phyloP scores from a whole-genome alignment of 345 rosid genomes.

The Eucalyptus tenuipes region DNA sequence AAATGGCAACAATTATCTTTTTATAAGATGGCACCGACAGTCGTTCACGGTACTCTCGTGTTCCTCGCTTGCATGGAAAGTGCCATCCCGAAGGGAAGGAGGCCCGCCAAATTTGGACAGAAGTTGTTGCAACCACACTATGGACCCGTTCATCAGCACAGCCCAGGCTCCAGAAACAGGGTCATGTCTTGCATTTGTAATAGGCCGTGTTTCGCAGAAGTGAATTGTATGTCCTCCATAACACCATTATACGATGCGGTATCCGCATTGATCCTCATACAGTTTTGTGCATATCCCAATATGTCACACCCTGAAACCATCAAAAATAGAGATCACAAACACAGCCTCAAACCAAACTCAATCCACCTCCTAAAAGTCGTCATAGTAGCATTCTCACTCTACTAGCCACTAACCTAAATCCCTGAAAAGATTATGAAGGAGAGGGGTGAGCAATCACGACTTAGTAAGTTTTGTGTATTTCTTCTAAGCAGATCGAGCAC shows the following conservation, averaged over 20 bases:
- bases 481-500: neutral
- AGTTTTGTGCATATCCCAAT: neutral
- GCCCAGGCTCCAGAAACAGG: neutral
- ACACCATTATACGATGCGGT: neutral
- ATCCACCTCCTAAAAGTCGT: neutral
- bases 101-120: neutral
- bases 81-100: neutral
- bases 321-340: too few species aligned
- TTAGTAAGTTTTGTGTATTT: neutral
- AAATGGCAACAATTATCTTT: neutral
- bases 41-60: neutral
- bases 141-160: neutral
- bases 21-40: neutral
- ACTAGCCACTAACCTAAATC: too few species aligned
- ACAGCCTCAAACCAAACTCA: neutral
- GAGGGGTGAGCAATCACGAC: neutral
- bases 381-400: rapidly evolving
- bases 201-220: neutral
- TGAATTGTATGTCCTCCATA: neutral
- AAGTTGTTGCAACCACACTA: neutral
- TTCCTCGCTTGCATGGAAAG: neutral
- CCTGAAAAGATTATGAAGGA: neutral
- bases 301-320: neutral
- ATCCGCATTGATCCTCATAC: neutral
- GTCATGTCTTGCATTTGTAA: neutral